Percentiles rank a stretch among this genome's conserved stretches.
Conservation (phyloP, 768 basidiomycete genomes). For the Daedaleopsis nitida region DNA sequence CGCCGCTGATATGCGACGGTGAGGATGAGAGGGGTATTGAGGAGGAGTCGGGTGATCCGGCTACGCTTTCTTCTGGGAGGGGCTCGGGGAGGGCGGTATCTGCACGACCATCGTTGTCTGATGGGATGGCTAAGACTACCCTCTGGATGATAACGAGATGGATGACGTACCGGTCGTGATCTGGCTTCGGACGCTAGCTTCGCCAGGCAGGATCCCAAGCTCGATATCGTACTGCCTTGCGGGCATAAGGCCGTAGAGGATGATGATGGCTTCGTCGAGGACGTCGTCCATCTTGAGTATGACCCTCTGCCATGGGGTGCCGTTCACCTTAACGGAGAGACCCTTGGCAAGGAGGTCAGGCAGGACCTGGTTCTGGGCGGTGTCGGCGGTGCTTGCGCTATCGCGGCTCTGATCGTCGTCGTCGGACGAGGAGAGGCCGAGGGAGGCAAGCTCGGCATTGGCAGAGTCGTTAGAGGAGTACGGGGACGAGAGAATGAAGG, state of each 20-base stretch:
- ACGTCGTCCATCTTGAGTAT: constrained; percentile 80
- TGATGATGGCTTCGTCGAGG: constrained; percentile 85
- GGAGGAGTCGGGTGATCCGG: constrained; percentile 9
- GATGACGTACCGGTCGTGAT: constrained; percentile 55
- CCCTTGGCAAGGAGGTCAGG: constrained; percentile 72
- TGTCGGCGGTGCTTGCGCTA: constrained; percentile 32
- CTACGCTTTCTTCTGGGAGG: constrained; percentile 5
- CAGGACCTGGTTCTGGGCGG: constrained; percentile 41
- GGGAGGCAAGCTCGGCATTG: constrained; percentile 46
- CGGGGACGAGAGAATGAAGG: constrained; percentile 55
- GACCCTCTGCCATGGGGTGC: constrained; percentile 75
- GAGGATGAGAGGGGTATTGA: constrained; percentile 11
- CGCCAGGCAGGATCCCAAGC: constrained; percentile 68
- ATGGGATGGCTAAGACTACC: not conserved
- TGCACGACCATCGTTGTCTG: constrained; percentile 18
- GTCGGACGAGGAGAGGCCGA: constrained; percentile 46
- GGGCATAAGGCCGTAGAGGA: constrained; percentile 87
- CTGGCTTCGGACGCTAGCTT: constrained; percentile 57
- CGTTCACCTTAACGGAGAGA: constrained; percentile 79
- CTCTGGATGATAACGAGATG: not conserved
- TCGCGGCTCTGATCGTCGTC: constrained; percentile 38
- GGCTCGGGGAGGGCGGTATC: constrained; percentile 12
- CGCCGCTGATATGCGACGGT: constrained; percentile 6
- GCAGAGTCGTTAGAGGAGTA: constrained; percentile 63
- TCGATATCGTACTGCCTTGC: constrained; percentile 91